phyloP scores from a whole-genome alignment of 139 green algal species.

The Asterochloris sp. region DNA sequence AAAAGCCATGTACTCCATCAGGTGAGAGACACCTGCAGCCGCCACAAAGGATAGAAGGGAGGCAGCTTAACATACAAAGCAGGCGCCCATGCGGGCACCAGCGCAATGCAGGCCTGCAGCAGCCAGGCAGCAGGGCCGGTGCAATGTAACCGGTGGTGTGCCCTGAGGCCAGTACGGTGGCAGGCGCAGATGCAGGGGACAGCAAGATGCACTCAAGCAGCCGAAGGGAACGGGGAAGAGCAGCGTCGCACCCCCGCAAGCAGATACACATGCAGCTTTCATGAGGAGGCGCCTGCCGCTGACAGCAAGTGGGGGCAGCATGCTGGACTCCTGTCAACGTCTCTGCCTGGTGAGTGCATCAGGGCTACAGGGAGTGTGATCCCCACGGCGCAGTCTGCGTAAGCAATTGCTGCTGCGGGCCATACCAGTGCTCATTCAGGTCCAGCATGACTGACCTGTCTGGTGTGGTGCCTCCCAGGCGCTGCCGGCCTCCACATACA shows the following conservation, averaged over 20 bases:
- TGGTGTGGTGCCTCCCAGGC: constrained; percentile 66
- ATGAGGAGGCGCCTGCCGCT: no score
- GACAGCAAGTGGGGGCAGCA: no score
- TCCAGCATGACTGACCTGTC: constrained; percentile 34
- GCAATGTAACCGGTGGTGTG: not conserved
- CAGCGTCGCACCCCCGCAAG: no score
- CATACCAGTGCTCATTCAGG: not conserved
- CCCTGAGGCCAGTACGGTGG: not conserved
- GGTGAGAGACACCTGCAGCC: constrained; percentile 68
- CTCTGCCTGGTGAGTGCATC: not conserved
- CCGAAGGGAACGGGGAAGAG: no score
- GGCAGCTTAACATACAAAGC: not conserved
- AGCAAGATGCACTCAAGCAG: no score
- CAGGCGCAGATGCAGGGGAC: no score
- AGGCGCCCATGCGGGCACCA: not conserved
- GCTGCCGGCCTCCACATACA: constrained; percentile 87
- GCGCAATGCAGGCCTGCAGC: not conserved
- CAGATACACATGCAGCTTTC: no score
- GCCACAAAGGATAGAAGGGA: not conserved
- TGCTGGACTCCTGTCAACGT: no score
- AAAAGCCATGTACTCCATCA: constrained; percentile 94
- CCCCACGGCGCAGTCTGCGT: not conserved
- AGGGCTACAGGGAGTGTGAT: not conserved
- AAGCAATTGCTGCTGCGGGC: not conserved
- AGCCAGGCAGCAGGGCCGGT: not conserved